phyloP scores from a whole-genome alignment of 805 yeast genomes.

The Myxozyma neglecta region DNA sequence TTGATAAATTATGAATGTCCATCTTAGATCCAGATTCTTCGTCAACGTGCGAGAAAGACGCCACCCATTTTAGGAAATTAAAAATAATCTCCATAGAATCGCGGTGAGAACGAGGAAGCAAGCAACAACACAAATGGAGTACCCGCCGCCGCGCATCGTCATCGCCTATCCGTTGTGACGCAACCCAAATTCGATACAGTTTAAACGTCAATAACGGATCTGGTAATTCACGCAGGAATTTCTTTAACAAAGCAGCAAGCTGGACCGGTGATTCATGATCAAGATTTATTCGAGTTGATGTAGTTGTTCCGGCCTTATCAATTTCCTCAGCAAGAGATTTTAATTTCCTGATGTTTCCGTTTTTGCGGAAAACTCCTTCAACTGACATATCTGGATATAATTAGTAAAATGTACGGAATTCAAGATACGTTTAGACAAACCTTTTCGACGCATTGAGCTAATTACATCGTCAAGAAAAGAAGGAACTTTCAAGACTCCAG shows the following conservation, averaged over 20 bases:
- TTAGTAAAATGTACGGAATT: not conserved
- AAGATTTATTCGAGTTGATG: slow-evolving; percentile 8
- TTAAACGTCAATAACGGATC: slow-evolving; percentile 80
- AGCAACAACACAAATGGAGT: slow-evolving; percentile 63
- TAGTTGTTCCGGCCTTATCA: slow-evolving; percentile 62
- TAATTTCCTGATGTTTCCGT: slow-evolving; percentile 86
- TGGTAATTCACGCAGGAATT: slow-evolving; percentile 88
- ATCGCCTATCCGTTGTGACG: slow-evolving; percentile 44
- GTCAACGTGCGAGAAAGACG: slow-evolving; percentile 90
- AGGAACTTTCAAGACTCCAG: slow-evolving; percentile 77
- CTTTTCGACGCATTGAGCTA: slow-evolving; percentile 80
- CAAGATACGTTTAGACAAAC: slow-evolving; percentile 55
- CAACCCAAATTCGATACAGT: slow-evolving; percentile 69
- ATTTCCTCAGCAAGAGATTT: slow-evolving; percentile 71
- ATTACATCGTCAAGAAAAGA: slow-evolving; percentile 82
- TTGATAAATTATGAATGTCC: slow-evolving; percentile 94
- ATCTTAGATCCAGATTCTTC: slow-evolving; percentile 90
- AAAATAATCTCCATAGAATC: slow-evolving; percentile 83
- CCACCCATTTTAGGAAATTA: slow-evolving; percentile 89
- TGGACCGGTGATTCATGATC: slow-evolving; percentile 79
- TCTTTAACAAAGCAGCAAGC: slow-evolving; percentile 87
- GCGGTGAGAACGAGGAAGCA: slow-evolving; percentile 79
- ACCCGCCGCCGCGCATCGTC: slow-evolving; percentile 51
- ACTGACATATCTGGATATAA: slow-evolving; percentile 58
- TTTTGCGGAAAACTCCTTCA: slow-evolving; percentile 93